phyloP scores from a whole-genome alignment of 495 filamentous ascomycete species.

The Penicillium ucsense region DNA sequence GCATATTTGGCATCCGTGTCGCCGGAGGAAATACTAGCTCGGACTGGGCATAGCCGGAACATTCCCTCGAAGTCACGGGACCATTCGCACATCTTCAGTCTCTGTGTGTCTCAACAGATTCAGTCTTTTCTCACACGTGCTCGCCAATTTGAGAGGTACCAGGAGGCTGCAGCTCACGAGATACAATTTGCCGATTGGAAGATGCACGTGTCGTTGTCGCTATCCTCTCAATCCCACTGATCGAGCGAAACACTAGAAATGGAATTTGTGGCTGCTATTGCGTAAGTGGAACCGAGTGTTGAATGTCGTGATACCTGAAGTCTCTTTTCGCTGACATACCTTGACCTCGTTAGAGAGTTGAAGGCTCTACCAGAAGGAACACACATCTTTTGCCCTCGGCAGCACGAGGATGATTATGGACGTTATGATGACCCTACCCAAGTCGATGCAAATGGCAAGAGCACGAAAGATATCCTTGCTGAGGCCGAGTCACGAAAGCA shows the following conservation, averaged over 20 bases:
- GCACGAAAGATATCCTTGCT: conserved; percentile 28
- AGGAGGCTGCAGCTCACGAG: no score
- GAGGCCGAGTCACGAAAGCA: conserved; percentile 45
- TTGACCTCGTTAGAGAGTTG: conserved; percentile 23
- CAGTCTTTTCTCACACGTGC: no score
- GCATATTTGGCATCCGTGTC: no score
- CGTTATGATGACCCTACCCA: conserved; percentile 42
- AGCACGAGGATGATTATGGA: conserved; percentile 38
- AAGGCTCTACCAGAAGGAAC: conserved; percentile 35
- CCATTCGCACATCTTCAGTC: no score
- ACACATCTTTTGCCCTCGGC: conserved; percentile 42
- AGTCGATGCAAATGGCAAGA: conserved; percentile 22
- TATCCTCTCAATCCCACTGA: conserved; percentile 1
- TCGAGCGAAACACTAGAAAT: conserved; percentile 16
- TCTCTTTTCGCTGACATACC: conserved; percentile 1
- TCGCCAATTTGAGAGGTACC: no score
- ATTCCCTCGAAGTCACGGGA: no score
- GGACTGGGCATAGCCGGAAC: no score
- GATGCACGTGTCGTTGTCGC: conserved; percentile 8
- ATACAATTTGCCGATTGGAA: conserved; percentile 2
- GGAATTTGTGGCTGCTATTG: conserved; percentile 36
- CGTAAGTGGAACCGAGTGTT: conserved; percentile 15
- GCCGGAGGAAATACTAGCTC: no score
- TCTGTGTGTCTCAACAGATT: no score
- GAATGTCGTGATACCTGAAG: neutral